Evolutionary conservation across 768 basidiomycete genomes (phyloP).

Genomic region (Naganishia vishniacii): DNA sequence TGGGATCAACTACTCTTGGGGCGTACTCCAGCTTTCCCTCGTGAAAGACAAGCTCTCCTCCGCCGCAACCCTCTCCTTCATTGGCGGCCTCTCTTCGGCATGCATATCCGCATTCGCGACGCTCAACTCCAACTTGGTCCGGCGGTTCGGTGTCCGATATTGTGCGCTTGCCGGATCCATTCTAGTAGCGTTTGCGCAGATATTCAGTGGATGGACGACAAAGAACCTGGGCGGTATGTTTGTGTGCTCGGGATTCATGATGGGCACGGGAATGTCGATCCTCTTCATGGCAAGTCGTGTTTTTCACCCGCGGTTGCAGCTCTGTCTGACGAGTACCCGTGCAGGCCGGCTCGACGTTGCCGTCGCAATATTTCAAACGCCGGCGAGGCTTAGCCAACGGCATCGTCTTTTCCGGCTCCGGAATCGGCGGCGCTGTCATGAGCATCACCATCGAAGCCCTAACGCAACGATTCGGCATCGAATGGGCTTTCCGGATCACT

Average conservation of each 20-base stretch:
- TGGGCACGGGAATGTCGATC: slow-evolving; percentile 24
- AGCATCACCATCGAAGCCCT: slow-evolving; percentile 28
- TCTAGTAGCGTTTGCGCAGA: slow-evolving; percentile 25
- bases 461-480: slow-evolving; percentile 24
- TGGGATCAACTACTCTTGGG: slow-evolving; percentile 26
- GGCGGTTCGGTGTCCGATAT: slow-evolving; percentile 29
- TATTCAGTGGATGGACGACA: slow-evolving; percentile 27
- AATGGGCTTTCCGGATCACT: slow-evolving; percentile 38
- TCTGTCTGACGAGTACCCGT: not conserved
- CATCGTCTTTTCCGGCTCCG: slow-evolving; percentile 36
- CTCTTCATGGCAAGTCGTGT: slow-evolving; percentile 14
- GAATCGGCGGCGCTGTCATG: slow-evolving; percentile 34
- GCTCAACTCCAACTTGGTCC: slow-evolving; percentile 26
- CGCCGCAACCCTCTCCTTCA: slow-evolving; percentile 32
- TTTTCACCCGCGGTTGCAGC: not conserved
- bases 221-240: slow-evolving; percentile 28
- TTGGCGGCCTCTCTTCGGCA: slow-evolving; percentile 30
- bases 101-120: slow-evolving; percentile 30
- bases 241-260: slow-evolving; percentile 27
- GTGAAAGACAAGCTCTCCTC: slow-evolving; percentile 28
- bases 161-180: slow-evolving; percentile 15
- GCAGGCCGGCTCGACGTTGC: slow-evolving; percentile 28
- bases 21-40: slow-evolving; percentile 32
- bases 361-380: slow-evolving; percentile 29
- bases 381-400: slow-evolving; percentile 37